Evolutionary conservation across 768 basidiomycete species (phyloP), one percentile per base, ranked within the genome.

Genomic region (Termitomyces sp.): DNA sequence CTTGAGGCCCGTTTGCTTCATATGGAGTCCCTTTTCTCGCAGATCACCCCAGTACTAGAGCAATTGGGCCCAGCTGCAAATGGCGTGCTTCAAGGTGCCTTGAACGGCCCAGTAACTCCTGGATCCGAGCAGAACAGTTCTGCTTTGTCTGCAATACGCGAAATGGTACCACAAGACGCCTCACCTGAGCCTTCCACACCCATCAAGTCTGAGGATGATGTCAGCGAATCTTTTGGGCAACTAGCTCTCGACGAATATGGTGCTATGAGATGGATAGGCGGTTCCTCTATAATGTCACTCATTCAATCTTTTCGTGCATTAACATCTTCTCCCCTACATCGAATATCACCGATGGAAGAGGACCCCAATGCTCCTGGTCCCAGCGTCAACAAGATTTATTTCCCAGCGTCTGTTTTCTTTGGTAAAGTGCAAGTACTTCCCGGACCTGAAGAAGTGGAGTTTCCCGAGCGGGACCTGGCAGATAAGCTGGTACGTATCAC

Each of bases 241-340:
- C 81, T 94, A 53, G 90, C 92, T 28, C 78, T 94, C 42, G 92
- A 94, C 65, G 92, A 93, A 68, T 88, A 92, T 63, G 92, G 92
- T 33, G 90, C 92, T 70, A 85, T 90, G 81, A 84, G 91, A 58
- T 94, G 92, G 92, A 93, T 94, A 64, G 92, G 92, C 43, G 89
- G 91, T 53, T 93, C 92, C 5, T 93, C 91, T 16, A 91, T 91
- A 22, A 92, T 94, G 92, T 90, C 92, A 6, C 80, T 94, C 64
- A 92, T 94, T 49, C 91, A 93, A 67, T 92, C 90, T 5, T 93
- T 94, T 76, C 84, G 83, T 60, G 83, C 87, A 46, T 72, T 87
- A 61, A 90, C 88, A 24, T 81, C 87, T 45, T 84, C 85, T 32
- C 88, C 88, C 6, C 74, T 88, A 22, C 82, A 87, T 67, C 88